Base-by-base conservation (phyloP, 768 basidiomycete genomes). In the Exsudoporus frostii region DNA sequence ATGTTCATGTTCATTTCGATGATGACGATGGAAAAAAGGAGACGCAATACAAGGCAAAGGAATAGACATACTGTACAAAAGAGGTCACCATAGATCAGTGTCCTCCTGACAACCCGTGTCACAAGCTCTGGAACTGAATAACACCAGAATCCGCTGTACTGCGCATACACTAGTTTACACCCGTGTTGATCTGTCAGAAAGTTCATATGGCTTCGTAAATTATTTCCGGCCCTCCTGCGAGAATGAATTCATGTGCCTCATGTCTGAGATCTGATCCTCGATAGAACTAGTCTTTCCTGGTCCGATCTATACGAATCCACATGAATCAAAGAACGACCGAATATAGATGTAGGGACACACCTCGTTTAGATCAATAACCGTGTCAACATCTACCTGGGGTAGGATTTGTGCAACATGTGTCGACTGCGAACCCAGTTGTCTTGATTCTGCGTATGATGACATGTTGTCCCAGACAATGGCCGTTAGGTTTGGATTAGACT, bases 391-490 rank as follows among this genome's bases (percentile, higher is more conserved):
- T 1, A 7, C 24, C 9, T 5, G 32, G 8, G 7, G 5, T 14
- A 17, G 11, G n/a, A 41, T n/a, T 24, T 45, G 42, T 8, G 22
- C 10, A 10, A 19, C 11, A n/a, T 27, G 41, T 11, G 17, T 4
- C 19, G 17, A 8, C 19, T 15, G 37, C 20, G 1, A n/a, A 7
- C 15, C 13, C 9, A 7, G 29, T 20, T 15, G 44, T 43, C 30
- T 17, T 33, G 45, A 34, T 29, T 22, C 45, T 4, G 10, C 4
- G 17, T 37, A 19, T 7, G 30, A 40, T 45, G 24, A 1, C 36
- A 5, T 1, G 10, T 48, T 30, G 7, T 50, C 32, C 58, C 60
- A 57, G 30, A 57, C 45, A 14, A 51, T 51, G 9, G 30, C 20
- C 11, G 44, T 43, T 33, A 34, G 7, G 11, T 15, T 50, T 2